Percentiles rank a stretch among this genome's conserved stretches.
Evolutionary conservation across 116 monocot species (phyloP).

Genomic region (Zostera marina): DNA sequence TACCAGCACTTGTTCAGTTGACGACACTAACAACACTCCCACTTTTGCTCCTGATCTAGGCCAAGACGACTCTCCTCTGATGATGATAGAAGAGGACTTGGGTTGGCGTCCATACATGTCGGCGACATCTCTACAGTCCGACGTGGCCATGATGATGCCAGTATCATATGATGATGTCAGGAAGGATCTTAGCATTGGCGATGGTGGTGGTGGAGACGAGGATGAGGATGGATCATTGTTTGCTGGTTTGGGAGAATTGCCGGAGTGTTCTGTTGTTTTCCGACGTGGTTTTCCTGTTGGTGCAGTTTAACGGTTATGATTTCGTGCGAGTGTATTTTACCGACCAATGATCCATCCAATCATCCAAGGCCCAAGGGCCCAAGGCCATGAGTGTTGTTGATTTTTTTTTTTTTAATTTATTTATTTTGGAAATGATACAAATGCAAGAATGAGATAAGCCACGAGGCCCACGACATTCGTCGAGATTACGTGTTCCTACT

Average conservation of each 20-base stretch:
- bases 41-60: conserved; percentile 6
- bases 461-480: too few species aligned
- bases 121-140: conserved; percentile 4
- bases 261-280: conserved; percentile 33
- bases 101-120: conserved; percentile 8
- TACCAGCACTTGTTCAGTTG: conserved; percentile 2
- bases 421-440: too few species aligned
- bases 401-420: too few species aligned
- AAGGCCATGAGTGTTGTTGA: too few species aligned
- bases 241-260: conserved; percentile 32
- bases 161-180: conserved; percentile 6
- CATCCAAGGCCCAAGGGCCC: too few species aligned
- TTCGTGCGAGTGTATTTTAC: not conserved
- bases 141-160: conserved; percentile 3
- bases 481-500: too few species aligned
- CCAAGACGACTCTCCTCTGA: conserved; percentile 5
- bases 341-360: not conserved
- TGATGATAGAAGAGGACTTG: conserved; percentile 1
- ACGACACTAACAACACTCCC: conserved; percentile 3
- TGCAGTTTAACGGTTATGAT: not conserved
- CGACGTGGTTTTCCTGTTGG: conserved; percentile 13
- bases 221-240: conserved; percentile 21
- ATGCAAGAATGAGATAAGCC: too few species aligned
- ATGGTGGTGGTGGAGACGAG: not conserved
- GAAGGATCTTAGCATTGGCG: not conserved